Percentiles rank a stretch among this genome's conserved stretches.
Evolutionary conservation across 2,329 filamentous ascomycete genomes (phyloP).

Genomic region (Diplodia sapinea): DNA sequence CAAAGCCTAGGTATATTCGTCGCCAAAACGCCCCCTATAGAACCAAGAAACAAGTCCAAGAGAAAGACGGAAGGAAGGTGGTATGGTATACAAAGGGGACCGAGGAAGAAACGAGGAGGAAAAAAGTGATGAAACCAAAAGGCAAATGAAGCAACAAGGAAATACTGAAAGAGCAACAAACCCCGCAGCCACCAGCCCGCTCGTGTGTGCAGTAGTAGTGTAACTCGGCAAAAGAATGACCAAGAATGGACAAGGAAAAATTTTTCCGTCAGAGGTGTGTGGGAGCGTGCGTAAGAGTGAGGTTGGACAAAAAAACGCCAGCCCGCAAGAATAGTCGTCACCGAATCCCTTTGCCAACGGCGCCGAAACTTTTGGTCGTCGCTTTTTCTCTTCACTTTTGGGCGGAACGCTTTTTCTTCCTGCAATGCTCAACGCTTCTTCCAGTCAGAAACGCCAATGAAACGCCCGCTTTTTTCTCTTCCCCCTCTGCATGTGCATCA

Average conservation of each 20-base stretch:
- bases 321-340: slow-evolving; percentile 3
- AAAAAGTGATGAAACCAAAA: not conserved
- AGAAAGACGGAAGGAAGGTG: slow-evolving; percentile 14
- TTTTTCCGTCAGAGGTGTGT: not conserved
- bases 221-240: slow-evolving; percentile 10
- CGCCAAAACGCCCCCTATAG: slow-evolving; percentile 6
- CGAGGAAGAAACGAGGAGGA: not conserved
- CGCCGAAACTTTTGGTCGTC: slow-evolving; percentile 13
- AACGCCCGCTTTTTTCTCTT: not conserved
- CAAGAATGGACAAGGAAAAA: slow-evolving; percentile 1
- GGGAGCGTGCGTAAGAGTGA: not conserved
- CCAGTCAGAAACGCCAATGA: not conserved
- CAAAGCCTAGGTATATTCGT: slow-evolving; percentile 18
- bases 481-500: not conserved
- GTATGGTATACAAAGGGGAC: slow-evolving; percentile 15
- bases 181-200: slow-evolving; percentile 13
- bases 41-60: not conserved
- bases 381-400: not conserved
- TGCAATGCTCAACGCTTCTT: not conserved
- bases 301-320: not conserved
- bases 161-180: slow-evolving; percentile 2
- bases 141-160: not conserved
- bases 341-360: not conserved
- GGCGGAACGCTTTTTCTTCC: no score
- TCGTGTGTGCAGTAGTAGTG: not conserved